Conservation (phyloP, 371 early-diverging fungal species). For the Mucor racemosus region DNA sequence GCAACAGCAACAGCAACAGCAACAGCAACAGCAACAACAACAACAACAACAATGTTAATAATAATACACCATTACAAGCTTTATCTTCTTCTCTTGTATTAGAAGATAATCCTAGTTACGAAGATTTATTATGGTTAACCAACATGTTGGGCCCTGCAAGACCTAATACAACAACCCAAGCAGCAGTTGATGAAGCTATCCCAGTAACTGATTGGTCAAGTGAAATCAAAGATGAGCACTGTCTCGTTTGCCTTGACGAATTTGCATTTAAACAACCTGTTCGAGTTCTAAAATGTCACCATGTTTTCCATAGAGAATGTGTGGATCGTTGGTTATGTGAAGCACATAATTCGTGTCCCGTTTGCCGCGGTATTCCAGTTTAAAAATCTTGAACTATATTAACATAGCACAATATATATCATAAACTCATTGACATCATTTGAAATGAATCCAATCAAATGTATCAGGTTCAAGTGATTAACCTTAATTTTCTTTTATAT, state of each 20-base stretch:
- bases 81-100: slow-evolving; percentile 15
- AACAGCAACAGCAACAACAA: background rate
- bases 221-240: slow-evolving; percentile 36
- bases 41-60: slow-evolving; percentile 1
- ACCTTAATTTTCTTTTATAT: background rate
- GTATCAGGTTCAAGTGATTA: background rate
- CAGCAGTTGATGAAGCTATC: slow-evolving; percentile 49
- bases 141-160: slow-evolving; percentile 65
- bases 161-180: slow-evolving; percentile 58
- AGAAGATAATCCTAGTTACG: slow-evolving; percentile 54
- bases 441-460: slow-evolving; percentile 1
- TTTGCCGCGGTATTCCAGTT: slow-evolving; percentile 51
- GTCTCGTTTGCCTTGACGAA: slow-evolving; percentile 71
- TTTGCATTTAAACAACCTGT: slow-evolving; percentile 71
- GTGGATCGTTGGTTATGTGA: slow-evolving; percentile 81
- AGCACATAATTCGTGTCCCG: slow-evolving; percentile 52
- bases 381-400: slow-evolving; percentile 10
- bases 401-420: too few species aligned
- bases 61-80: slow-evolving; percentile 7
- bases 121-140: slow-evolving; percentile 62
- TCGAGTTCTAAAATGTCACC: slow-evolving; percentile 74
- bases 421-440: background rate
- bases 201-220: slow-evolving; percentile 45
- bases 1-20: background rate
- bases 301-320: slow-evolving; percentile 87